Base-by-base conservation (phyloP, 441 rosid genomes). In the Aquilaria agallochum region DNA sequence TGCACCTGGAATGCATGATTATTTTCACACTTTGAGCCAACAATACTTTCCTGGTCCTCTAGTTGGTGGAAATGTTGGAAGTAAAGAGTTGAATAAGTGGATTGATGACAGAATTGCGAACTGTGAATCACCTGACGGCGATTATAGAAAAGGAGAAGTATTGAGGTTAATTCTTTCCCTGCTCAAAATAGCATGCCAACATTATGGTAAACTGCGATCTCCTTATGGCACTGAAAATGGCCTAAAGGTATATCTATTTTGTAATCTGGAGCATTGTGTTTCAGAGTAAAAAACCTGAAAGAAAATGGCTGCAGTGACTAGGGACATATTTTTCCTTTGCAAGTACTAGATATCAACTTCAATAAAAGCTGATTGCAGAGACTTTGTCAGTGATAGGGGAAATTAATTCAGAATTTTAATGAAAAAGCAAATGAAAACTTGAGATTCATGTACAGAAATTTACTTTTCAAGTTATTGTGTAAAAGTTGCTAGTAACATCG, bases 161-260 rank as follows among this genome's bases (percentile, higher is more conserved):
- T 72, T 83, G 72, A 88, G 75, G 74, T 74, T 88, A 85, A 95
- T 92, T 67, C 86, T 92, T 36, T 88, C 95, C 71, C 78, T 95
- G 79, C 90, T 95, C 48, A 95, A 87, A 80, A 85, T 92, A 72
- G 88, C 92, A 31, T 92, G 86, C 75, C 95, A 90, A 77, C 88
- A 88, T 77, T 95, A 95, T 75, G 99, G 98, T 64, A 95, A 92
- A 83, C 92, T 95, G 67, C 83, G 98, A 57, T 88, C 97, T 75
- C 93, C 99, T 68, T 95, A 86, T 68, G 94, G 96, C 42, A 64
- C 77, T 50, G 97, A 92, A 63, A 68, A 68, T 58, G 52, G 74
- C 36, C 58, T 76, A 69, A 88, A 74, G 96, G 98, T 95, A 74
- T 71, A 56, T 68, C 11, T 12, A 60, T n/a, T 14, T 40, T 40